Base-by-base conservation (phyloP, 352 stramenopile genomes). In the Globisporangium solare region DNA sequence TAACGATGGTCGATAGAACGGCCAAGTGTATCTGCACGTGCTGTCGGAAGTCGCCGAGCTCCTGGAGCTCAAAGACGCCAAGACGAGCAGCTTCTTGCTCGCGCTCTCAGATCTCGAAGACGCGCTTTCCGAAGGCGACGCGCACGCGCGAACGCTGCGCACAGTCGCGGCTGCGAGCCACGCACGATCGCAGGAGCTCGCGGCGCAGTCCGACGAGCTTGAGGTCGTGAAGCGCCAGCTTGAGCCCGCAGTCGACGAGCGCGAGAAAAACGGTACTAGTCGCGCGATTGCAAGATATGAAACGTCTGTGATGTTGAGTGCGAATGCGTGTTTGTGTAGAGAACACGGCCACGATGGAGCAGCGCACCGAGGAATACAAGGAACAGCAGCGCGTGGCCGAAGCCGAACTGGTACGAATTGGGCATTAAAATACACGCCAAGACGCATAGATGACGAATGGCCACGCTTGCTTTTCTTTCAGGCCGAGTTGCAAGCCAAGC, bases 21-120 rank as follows among this genome's bases (percentile, higher is more conserved):
- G 68, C 0, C 70, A 78, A 53, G 58, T 79, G 58, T 70, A 77
- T 45, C 61, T 83, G 15, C 68, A 79, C 39, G 68, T 79, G 31
- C 61, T 83, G n/a, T 67, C 73, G 31, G 73, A 83, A 47, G 46
- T 56, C 21, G 73, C 70, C 10, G 70, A 69, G 54, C 32, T 79
- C 13, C 60, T 83, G 4, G 58, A 64, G 40, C 58, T 83, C 51
- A 68, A 76, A 18, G 68, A 76, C 42, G 68, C 63, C 3, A 48
- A 42, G 5, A 72, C 57, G 40, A 79, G 68, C 60, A 76, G 63
- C 60, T 76, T 71, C 48, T 20, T 79, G 56, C 49, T 61, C 50
- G 73, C 70, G 5, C 48, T 64, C 18, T 56, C 48, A 7, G 63
- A 72, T 12, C 42, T 83, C 1, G 64, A 76, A 47, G 51, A 67